Base-by-base conservation (phyloP, 2,329 filamentous ascomycete genomes). In the Sarocladium kiliense region DNA sequence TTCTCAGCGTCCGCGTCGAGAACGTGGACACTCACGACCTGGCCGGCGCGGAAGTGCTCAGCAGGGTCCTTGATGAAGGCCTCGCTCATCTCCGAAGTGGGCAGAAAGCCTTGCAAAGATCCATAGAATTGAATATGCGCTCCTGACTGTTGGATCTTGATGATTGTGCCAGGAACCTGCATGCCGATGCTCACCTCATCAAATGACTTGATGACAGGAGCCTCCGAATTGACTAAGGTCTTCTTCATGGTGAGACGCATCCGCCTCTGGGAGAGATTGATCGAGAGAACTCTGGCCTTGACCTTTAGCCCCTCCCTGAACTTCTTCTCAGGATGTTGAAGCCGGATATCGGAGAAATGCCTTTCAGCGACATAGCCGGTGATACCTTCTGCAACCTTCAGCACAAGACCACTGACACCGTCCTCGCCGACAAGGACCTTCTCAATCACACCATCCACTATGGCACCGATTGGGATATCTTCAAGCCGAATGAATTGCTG, bases 31-130 rank as follows among this genome's bases (percentile, higher is more conserved):
- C 85, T 95, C 61, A 99, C 87, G 1, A 96, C 93, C 68, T 99
- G 94, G 1, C 94, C 95, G 42, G 85, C 74, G 34, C 87, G 85
- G 75, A 99, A 99, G 71, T 97, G 92, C 65, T 95, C 86, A 45
- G 82, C 84, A 3, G 94, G 91, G 65, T 97, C 89, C 61, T 88
- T 83, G 64, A 99, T 97, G 66, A 88, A 97, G 11, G 92, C 91
- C 68, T 99, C 94, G 68, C 94, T 97, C 94, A 99, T 99, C 71
- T 99, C 93, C 1, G 89, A 89, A 1, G 96, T 86, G 2, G 94
- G 94, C 55, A 99, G 78, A 74, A 95, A 99, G 9, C 88, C 95
- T 60, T 85, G 84, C 19, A 99, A 77, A 9, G 78, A 74, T 18
- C 91, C 91, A 65, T 95, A 99, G 71, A 97, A 99, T 66, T 96